Evolutionary conservation across 2,329 filamentous ascomycete genomes (phyloP), one percentile per base, ranked within the genome.

Genomic region (Aureobasidium pullulans): DNA sequence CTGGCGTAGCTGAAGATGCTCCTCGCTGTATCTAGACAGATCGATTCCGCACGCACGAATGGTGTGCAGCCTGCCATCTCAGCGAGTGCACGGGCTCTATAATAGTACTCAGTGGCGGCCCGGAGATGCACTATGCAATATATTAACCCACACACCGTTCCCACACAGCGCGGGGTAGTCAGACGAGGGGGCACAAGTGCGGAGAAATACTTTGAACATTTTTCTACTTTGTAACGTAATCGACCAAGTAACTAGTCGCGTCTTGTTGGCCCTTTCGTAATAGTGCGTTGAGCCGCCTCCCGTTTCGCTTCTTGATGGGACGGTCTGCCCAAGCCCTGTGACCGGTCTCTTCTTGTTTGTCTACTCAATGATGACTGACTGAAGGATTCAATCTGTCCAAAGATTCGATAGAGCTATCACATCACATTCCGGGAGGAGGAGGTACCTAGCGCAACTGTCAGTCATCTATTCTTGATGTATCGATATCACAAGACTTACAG

Each of bases 361-460:
- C 23, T 44, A 32, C 29, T 42, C 29, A 54, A 34, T 16, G 16
- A 28, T 23, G 50, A 23, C 37, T 32, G 37, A 29, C 10, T 43
- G 37, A n/a, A 29, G 8, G 3, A 10, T n/a, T 39, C 34, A 13
- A 23, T 28, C 32, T n/a, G 23, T 23, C 11, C 13, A 15, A 28
- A 13, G 6, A 29, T n/a, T 28, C 13, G 6, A 29, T 16, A 13
- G 42, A 7, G 7, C 31, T 29, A 19, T 8, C 10, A 31, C 28
- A 31, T 60, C 34, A 79, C 66, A 80, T 72, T 13, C 79, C 79
- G 42, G 79, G 79, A 40, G 79, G 79, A 31, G 79, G 79, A 39
- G 79, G 79, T 34, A 80, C 77, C 77, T 79, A 62, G 2, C 52
- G 49, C 23, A 56, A n/a, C 44, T 57, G 47, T 59, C 61, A 43